phyloP scores from a whole-genome alignment of 495 filamentous ascomycete genomes.

The Evernia prunastri region DNA sequence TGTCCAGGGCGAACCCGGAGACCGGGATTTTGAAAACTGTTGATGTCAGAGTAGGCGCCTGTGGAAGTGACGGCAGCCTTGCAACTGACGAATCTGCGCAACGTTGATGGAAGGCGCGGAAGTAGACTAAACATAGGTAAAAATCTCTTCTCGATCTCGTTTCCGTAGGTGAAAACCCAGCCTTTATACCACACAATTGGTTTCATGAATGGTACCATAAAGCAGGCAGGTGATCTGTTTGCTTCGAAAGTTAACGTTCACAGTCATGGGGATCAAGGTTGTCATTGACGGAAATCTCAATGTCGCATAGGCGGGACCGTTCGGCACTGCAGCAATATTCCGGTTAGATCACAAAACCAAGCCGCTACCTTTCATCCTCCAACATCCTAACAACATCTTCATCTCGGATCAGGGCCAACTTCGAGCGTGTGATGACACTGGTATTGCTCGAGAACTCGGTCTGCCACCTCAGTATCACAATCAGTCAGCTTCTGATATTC shows the following conservation, averaged over 20 bases:
- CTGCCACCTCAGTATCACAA: too few relatives aligned
- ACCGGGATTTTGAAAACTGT: not conserved
- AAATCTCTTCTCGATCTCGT: not conserved
- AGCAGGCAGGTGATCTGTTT: not conserved
- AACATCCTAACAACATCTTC: too few relatives aligned
- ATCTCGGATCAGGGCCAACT: too few relatives aligned
- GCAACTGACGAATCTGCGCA: not conserved
- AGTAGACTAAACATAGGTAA: not conserved
- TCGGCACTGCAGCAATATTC: not conserved
- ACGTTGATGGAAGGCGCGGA: not conserved
- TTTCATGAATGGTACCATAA: not conserved
- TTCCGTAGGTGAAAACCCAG: not conserved
- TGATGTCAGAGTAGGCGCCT: slow-evolving; percentile 1
- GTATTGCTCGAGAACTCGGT: too few relatives aligned
- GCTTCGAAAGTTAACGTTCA: not conserved
- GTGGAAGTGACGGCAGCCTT: not conserved
- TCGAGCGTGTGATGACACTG: too few relatives aligned
- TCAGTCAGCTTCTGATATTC: too few relatives aligned
- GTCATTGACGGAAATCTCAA: not conserved
- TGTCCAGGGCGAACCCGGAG: not conserved
- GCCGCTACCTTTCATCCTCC: too few relatives aligned
- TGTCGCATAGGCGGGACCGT: not conserved
- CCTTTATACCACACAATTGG: not conserved
- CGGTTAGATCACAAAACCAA: too few relatives aligned
- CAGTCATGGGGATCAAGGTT: not conserved